Evolutionary conservation across 2,329 filamentous ascomycete genomes (phyloP).

Genomic region (Coniochaeta sp.): DNA sequence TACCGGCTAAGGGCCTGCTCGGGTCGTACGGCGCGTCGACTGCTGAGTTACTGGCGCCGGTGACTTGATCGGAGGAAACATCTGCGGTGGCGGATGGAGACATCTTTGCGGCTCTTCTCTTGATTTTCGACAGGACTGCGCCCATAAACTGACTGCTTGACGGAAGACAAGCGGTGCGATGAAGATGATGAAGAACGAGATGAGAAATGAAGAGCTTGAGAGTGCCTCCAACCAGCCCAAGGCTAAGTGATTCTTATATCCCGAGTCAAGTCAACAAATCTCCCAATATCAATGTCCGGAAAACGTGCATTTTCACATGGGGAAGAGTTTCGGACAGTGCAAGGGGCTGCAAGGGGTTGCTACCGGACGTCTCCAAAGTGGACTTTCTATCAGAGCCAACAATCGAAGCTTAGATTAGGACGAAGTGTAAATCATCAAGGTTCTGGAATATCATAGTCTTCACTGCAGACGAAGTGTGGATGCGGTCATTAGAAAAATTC

Average conservation of each 20-base stretch:
- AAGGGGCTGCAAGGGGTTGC: not conserved
- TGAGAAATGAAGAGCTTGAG: not conserved
- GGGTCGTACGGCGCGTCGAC: not conserved
- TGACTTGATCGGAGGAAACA: not conserved
- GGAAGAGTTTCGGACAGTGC: not conserved
- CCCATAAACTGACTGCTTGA: not conserved
- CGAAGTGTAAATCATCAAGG: not conserved
- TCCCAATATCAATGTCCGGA: not conserved
- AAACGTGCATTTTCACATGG: not conserved
- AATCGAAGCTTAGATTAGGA: not conserved
- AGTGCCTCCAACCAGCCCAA: not conserved
- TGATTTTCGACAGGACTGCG: not conserved
- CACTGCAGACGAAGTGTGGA: not conserved
- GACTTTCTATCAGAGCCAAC: not conserved
- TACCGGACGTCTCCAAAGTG: not conserved
- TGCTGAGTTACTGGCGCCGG: not conserved
- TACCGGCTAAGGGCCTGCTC: slow-evolving; percentile 29
- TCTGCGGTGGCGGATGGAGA: slow-evolving; percentile 1
- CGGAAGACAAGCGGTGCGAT: not conserved
- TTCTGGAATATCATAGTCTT: not conserved
- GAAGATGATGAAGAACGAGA: not conserved
- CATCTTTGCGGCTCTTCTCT: not conserved
- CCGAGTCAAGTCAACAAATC: not conserved
- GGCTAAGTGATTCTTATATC: not conserved
- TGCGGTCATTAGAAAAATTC: not conserved